Percentiles rank a stretch among this genome's conserved stretches.
Evolutionary conservation across 225 moss, liverwort and hornwort species (phyloP).

Genomic region (Takakia lepidozioides): DNA sequence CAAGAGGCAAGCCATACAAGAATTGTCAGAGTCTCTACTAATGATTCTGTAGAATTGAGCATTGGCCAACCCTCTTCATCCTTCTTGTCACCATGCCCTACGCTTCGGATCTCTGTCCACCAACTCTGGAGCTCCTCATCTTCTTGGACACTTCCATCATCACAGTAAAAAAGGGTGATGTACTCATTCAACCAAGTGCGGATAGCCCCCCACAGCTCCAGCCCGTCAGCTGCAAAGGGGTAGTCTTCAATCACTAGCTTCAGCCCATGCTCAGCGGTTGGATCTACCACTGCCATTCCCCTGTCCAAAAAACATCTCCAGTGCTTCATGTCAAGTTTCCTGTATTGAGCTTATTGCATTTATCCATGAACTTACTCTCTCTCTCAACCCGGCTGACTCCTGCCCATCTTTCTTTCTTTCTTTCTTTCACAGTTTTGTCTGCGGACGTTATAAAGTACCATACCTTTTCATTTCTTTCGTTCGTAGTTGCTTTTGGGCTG

Average conservation of each 20-base stretch:
- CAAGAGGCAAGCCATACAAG: conserved; percentile 51
- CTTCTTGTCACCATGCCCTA: conserved; percentile 60
- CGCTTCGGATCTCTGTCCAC: conserved; percentile 58
- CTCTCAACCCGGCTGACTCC: not conserved
- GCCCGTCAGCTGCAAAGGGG: conserved; percentile 56
- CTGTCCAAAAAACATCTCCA: conserved; percentile 14
- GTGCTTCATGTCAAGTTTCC: not conserved
- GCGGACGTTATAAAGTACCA: too few relatives aligned
- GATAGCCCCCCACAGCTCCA: conserved; percentile 60
- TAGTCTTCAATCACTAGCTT: conserved; percentile 56
- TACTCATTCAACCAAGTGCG: conserved; percentile 43
- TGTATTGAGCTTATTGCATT: not conserved
- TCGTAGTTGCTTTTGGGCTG: not conserved
- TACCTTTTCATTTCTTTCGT: not conserved
- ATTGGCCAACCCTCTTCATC: conserved; percentile 43
- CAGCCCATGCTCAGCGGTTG: conserved; percentile 29
- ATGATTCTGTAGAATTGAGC: conserved; percentile 16
- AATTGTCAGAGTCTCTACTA: conserved; percentile 38
- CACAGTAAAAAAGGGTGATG: conserved; percentile 27
- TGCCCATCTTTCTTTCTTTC: not conserved
- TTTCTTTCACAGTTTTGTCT: not conserved
- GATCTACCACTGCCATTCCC: conserved; percentile 56
- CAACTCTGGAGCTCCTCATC: conserved; percentile 58
- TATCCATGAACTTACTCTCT: not conserved
- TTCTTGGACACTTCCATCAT: conserved; percentile 16